Percentiles rank a stretch among this genome's conserved stretches.
Evolutionary conservation across 345 rosid species (phyloP).

Genomic region (Hibiscus trionum): DNA sequence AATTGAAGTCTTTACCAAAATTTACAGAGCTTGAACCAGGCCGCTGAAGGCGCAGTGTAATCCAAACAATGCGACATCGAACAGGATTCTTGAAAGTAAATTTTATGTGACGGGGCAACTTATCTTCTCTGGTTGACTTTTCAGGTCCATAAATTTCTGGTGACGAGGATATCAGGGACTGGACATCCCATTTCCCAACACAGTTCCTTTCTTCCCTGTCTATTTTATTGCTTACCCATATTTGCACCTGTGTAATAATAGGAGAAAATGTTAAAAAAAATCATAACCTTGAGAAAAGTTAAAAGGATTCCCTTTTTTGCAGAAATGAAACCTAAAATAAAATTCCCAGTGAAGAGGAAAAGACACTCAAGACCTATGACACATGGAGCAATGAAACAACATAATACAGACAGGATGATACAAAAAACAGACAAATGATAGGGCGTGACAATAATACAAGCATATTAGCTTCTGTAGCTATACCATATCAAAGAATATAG

Average conservation of each 20-base stretch:
- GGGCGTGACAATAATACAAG: background rate
- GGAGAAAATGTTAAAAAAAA: conserved; percentile 10
- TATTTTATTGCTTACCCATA: conserved; percentile 88
- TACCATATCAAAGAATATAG: background rate
- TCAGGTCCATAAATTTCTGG: conserved; percentile 74
- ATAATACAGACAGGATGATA: background rate
- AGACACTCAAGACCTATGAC: background rate
- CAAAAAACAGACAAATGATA: background rate
- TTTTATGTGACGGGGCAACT: conserved; percentile 74
- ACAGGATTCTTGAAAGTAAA: conserved; percentile 66
- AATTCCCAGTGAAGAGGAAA: background rate
- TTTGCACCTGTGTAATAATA: conserved; percentile 58
- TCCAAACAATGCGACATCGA: conserved; percentile 86
- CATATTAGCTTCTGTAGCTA: background rate
- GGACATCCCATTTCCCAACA: conserved; percentile 93
- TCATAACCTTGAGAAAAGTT: background rate
- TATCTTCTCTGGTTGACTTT: conserved; percentile 33
- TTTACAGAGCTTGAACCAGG: conserved; percentile 82
- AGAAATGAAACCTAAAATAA: background rate
- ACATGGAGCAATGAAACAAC: background rate
- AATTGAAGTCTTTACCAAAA: conserved; percentile 58
- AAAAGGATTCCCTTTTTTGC: background rate
- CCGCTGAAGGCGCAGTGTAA: conserved; percentile 62
- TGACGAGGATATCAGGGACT: conserved; percentile 57
- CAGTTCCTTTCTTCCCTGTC: conserved; percentile 71